These are phyloP conservation scores for Fusarium metavorans DNA, from an alignment of 2,329 filamentous ascomycete genomes.

Conservation along the genomic window DNA sequence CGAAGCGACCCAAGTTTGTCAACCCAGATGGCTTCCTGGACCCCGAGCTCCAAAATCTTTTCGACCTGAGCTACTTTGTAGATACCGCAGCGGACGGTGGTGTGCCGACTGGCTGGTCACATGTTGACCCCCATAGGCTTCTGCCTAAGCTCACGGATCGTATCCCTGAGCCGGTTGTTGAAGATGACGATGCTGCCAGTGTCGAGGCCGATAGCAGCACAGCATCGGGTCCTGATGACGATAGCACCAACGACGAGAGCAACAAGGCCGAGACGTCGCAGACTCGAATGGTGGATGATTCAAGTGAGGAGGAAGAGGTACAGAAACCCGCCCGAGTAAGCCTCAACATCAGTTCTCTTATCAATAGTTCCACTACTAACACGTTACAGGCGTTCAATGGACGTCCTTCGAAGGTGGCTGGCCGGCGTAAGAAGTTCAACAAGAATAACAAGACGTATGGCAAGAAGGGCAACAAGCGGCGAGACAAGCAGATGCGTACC, in stretches of 20 bases:
- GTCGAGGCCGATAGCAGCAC: slow-evolving; percentile 61
- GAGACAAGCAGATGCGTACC: slow-evolving; percentile 56
- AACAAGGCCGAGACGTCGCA: slow-evolving; percentile 45
- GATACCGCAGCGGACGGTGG: slow-evolving; percentile 61
- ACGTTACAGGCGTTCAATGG: slow-evolving; percentile 29
- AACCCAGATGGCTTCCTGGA: slow-evolving; percentile 69
- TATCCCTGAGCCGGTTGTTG: slow-evolving; percentile 54
- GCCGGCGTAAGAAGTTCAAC: slow-evolving; percentile 63
- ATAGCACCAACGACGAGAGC: slow-evolving; percentile 65
- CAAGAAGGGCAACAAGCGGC: slow-evolving; percentile 62
- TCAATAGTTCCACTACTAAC: slow-evolving; percentile 2
- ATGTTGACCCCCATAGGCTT: slow-evolving; percentile 67
- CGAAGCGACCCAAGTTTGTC: slow-evolving; percentile 64
- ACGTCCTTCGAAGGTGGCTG: slow-evolving; percentile 44
- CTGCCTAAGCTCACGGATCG: slow-evolving; percentile 67
- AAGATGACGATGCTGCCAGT: slow-evolving; percentile 62
- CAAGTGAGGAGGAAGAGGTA: slow-evolving; percentile 67
- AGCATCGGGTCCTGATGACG: slow-evolving; percentile 63
- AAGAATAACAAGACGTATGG: slow-evolving; percentile 60
- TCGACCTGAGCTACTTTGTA: slow-evolving; percentile 78
- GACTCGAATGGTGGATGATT: slow-evolving; percentile 71
- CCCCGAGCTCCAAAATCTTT: slow-evolving; percentile 75
- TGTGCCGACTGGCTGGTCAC: slow-evolving; percentile 78
- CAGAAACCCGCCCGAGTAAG: slow-evolving; percentile 44
- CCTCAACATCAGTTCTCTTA: background rate